Percentiles rank a stretch among this genome's conserved stretches.
Conservation (phyloP, 352 stramenopile genomes). For the Pythium phragmiticola region DNA sequence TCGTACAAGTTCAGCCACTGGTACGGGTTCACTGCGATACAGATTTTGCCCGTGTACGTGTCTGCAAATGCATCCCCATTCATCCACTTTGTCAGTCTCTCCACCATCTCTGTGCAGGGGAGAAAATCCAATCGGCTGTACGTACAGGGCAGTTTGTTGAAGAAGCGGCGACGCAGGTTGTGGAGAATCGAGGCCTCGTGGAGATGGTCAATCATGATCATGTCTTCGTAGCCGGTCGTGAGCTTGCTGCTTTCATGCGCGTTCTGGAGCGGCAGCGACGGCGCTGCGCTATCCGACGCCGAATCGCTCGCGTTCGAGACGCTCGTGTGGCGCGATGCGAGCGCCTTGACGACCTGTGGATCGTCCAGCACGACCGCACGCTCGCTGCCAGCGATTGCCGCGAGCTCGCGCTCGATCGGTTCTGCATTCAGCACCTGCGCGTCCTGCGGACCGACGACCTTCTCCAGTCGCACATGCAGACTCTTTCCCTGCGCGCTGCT, state of each 20-base stretch:
- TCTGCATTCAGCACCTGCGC: slow-evolving; percentile 38
- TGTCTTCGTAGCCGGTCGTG: slow-evolving; percentile 74
- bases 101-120: background rate
- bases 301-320: slow-evolving; percentile 32
- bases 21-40: slow-evolving; percentile 88
- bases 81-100: background rate
- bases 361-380: slow-evolving; percentile 58
- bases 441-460: slow-evolving; percentile 54
- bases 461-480: slow-evolving; percentile 66
- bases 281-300: background rate
- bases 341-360: slow-evolving; percentile 45
- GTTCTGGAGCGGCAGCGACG: slow-evolving; percentile 73
- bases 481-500: slow-evolving; percentile 35
- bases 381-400: slow-evolving; percentile 51
- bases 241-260: slow-evolving; percentile 38
- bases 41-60: slow-evolving; percentile 87
- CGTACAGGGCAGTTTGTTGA: slow-evolving; percentile 76
- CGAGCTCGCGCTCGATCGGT: slow-evolving; percentile 50
- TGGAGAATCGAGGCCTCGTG: slow-evolving; percentile 87
- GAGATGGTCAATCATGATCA: slow-evolving; percentile 87
- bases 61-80: slow-evolving; percentile 33
- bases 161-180: slow-evolving; percentile 78
- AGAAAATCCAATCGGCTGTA: background rate
- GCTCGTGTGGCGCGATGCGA: slow-evolving; percentile 65
- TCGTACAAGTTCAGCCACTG: slow-evolving; percentile 86